phyloP scores from a whole-genome alignment of 1,139 yeast genomes.

The Kodamaea sp. region DNA sequence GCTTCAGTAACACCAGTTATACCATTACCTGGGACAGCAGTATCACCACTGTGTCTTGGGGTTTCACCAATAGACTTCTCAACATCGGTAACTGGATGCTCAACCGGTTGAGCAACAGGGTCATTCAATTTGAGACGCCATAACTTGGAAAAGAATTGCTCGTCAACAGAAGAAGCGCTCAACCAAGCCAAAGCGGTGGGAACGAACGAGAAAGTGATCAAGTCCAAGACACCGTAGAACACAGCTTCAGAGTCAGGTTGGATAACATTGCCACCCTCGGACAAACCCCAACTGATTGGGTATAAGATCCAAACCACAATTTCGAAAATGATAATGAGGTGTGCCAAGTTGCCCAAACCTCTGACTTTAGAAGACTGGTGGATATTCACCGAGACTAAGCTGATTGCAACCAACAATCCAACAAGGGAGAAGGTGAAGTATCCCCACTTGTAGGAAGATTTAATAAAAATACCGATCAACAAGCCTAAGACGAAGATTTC shows the following conservation, averaged over 20 bases:
- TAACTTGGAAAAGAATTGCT: slow-evolving; percentile 29
- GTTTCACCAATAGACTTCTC: slow-evolving; percentile 27
- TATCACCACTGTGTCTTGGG: slow-evolving; percentile 22
- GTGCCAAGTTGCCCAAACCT: slow-evolving; percentile 16
- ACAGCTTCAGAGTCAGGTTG: slow-evolving; percentile 68
- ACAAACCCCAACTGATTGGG: slow-evolving; percentile 61
- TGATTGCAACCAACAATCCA: slow-evolving; percentile 41
- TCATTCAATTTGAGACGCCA: slow-evolving; percentile 15
- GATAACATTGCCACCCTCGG: slow-evolving; percentile 69
- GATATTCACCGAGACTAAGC: slow-evolving; percentile 23
- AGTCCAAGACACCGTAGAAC: slow-evolving; percentile 63
- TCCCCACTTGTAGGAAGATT: slow-evolving; percentile 68
- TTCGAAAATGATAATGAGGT: slow-evolving; percentile 32
- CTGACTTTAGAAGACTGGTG: slow-evolving; percentile 12
- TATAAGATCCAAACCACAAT: slow-evolving; percentile 49
- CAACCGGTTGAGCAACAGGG: slow-evolving; percentile 3
- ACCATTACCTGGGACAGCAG: slow-evolving; percentile 31
- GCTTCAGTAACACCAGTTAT: slow-evolving; percentile 41
- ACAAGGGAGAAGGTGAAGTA: slow-evolving; percentile 47
- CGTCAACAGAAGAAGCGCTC: slow-evolving; percentile 31
- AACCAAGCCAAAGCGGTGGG: slow-evolving; percentile 41
- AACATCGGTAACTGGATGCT: slow-evolving; percentile 4
- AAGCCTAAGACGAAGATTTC: slow-evolving; percentile 55
- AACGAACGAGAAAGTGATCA: slow-evolving; percentile 43
- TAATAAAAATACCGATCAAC: slow-evolving; percentile 55